These are phyloP conservation scores for Phytophthora sojae DNA, from an alignment of 352 stramenopile species.

Conservation along the genomic window DNA sequence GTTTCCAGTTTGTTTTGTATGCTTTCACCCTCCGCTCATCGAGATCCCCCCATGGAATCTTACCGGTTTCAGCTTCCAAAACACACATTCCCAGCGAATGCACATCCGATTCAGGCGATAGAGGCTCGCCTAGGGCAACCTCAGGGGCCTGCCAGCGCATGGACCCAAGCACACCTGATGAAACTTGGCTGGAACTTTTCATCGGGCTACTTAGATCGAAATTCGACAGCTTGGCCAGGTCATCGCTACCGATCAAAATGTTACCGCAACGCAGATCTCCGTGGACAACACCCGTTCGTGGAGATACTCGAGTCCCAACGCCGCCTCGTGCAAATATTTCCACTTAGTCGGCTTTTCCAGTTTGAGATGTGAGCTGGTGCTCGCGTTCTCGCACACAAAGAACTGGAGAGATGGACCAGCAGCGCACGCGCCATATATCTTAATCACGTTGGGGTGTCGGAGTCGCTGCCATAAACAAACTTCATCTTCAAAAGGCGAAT, in stretches of 20 bases:
- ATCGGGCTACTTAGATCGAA: slow-evolving; percentile 25
- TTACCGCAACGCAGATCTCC: not conserved
- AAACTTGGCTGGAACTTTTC: too few relatives aligned
- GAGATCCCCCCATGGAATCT: slow-evolving; percentile 12
- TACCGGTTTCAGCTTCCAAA: slow-evolving; percentile 10
- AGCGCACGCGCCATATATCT: too few relatives aligned
- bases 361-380: too few relatives aligned
- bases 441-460: too few relatives aligned
- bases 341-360: too few relatives aligned
- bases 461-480: too few relatives aligned
- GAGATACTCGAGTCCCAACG: slow-evolving; percentile 9
- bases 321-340: slow-evolving; percentile 10
- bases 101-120: not conserved
- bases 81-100: slow-evolving; percentile 19
- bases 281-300: slow-evolving; percentile 24
- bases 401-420: too few relatives aligned
- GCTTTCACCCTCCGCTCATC: too few relatives aligned
- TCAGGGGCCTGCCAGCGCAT: slow-evolving; percentile 21
- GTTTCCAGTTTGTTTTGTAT: not conserved
- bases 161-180: not conserved
- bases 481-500: too few relatives aligned
- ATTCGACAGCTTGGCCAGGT: slow-evolving; percentile 33
- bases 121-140: not conserved
- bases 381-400: too few relatives aligned
- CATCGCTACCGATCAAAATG: slow-evolving; percentile 26